Evolutionary conservation across 495 filamentous ascomycete genomes (phyloP).

Genomic region (Penicillium soppii): DNA sequence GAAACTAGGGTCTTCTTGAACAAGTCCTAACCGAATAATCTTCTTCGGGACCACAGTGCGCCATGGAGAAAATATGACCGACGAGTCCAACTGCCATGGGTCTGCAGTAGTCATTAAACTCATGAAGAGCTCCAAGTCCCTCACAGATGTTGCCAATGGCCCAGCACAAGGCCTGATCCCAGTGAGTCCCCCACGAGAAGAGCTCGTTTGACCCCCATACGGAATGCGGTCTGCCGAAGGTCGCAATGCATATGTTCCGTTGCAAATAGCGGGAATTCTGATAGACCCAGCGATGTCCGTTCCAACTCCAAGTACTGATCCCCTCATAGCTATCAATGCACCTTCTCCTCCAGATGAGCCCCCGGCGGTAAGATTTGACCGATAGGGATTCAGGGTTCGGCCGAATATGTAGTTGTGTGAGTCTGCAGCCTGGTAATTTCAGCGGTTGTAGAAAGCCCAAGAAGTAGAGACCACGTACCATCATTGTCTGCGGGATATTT

Average conservation of each 20-base stretch:
- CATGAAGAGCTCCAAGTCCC: constrained; percentile 53
- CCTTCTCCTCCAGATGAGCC: constrained; percentile 65
- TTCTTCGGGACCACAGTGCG: constrained; percentile 2
- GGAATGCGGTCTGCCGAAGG: constrained; percentile 30
- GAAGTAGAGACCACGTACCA: constrained; percentile 6
- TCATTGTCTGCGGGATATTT: constrained; percentile 51
- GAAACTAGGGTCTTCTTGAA: constrained; percentile 14
- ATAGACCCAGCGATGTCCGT: constrained; percentile 66
- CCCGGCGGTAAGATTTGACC: constrained; percentile 28
- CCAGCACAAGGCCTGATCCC: constrained; percentile 35
- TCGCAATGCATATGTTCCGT: constrained; percentile 44
- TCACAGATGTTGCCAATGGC: constrained; percentile 55
- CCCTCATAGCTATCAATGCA: constrained; percentile 56
- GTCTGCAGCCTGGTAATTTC: constrained; percentile 36
- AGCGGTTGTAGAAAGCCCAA: not conserved
- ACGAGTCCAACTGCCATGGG: constrained; percentile 7
- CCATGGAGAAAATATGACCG: constrained; percentile 17
- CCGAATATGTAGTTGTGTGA: constrained; percentile 38
- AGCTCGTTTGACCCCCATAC: constrained; percentile 34
- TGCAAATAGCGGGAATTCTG: constrained; percentile 58
- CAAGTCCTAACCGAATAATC: constrained; percentile 8
- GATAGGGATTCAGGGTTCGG: constrained; percentile 46
- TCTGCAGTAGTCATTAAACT: not conserved
- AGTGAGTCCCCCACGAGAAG: constrained; percentile 21
- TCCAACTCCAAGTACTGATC: constrained; percentile 60